These are phyloP conservation scores for Juncus inflexus DNA, from an alignment of 176 grass and related monocot genomes.

Conservation along the genomic window DNA sequence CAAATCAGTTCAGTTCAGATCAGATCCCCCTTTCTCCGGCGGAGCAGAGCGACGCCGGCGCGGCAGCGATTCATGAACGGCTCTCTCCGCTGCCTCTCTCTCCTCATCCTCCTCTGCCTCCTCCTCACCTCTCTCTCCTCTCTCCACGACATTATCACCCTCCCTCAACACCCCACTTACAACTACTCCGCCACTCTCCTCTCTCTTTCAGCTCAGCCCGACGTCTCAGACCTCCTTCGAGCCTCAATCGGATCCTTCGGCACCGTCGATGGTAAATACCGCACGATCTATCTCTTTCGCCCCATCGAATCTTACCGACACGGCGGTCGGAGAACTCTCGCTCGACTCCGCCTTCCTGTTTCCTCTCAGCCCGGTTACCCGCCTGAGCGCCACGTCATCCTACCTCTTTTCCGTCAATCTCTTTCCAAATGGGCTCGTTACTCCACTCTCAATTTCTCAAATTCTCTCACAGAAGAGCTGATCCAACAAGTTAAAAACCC, in stretches of 20 bases:
- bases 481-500: constrained; percentile 19
- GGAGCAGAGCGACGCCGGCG: too few species aligned
- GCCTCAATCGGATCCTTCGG: constrained; percentile 19
- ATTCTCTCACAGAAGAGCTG: constrained; percentile 20
- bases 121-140: constrained; percentile 13
- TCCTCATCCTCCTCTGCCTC: not conserved
- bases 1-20: too few species aligned
- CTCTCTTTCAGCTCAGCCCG: constrained; percentile 25
- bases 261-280: constrained; percentile 13
- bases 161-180: not conserved
- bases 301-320: not conserved
- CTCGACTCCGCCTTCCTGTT: constrained; percentile 21
- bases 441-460: not conserved
- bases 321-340: not conserved
- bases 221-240: constrained; percentile 33
- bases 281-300: constrained; percentile 18
- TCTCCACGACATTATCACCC: not conserved
- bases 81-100: constrained; percentile 17
- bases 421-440: constrained; percentile 19
- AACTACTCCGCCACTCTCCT: not conserved
- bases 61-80: constrained; percentile 23
- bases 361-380: not conserved
- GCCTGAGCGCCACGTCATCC: constrained; percentile 11
- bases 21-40: too few species aligned
- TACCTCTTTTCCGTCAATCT: constrained; percentile 25